Percentiles rank a stretch among this genome's conserved stretches.
phyloP scores from a whole-genome alignment of 192 early-diverging fungal species.

The Globomyces pollinis-pini region DNA sequence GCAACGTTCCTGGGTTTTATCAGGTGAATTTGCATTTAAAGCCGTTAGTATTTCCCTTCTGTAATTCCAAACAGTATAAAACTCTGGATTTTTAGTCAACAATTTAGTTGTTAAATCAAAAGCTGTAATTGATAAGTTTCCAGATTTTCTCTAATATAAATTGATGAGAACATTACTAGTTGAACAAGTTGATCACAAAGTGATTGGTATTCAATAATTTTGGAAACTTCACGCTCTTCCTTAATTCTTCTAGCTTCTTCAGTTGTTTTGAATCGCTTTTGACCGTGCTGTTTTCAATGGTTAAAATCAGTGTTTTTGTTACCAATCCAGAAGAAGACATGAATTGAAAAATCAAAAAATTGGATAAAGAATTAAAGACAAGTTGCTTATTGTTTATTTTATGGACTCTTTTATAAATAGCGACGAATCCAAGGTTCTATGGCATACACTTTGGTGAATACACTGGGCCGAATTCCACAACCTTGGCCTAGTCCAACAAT shows the following conservation, averaged over 20 bases:
- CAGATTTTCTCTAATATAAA: background rate
- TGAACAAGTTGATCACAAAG: background rate
- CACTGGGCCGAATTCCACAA: no score
- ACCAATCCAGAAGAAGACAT: no score
- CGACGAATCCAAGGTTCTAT: no score
- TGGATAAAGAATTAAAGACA: no score
- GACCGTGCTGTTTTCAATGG: no score
- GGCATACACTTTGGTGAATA: no score
- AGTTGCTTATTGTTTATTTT: no score
- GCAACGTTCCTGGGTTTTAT: constrained; percentile 10
- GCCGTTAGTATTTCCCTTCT: constrained; percentile 63
- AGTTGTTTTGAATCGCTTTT: background rate
- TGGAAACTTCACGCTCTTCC: background rate
- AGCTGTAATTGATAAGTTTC: background rate
- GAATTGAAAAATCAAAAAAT: no score
- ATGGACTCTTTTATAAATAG: no score
- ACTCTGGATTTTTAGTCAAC: constrained; percentile 79
- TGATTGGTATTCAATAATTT: background rate
- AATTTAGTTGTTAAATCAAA: constrained; percentile 56
- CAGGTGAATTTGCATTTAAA: constrained; percentile 2
- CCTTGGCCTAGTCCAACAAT: no score
- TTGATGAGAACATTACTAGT: background rate
- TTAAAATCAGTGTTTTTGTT: no score
- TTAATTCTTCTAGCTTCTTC: background rate
- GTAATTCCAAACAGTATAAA: constrained; percentile 92